Percentiles rank a stretch among this genome's conserved stretches.
Conservation (phyloP, 2,329 filamentous ascomycete species). For the Apiospora marii region DNA sequence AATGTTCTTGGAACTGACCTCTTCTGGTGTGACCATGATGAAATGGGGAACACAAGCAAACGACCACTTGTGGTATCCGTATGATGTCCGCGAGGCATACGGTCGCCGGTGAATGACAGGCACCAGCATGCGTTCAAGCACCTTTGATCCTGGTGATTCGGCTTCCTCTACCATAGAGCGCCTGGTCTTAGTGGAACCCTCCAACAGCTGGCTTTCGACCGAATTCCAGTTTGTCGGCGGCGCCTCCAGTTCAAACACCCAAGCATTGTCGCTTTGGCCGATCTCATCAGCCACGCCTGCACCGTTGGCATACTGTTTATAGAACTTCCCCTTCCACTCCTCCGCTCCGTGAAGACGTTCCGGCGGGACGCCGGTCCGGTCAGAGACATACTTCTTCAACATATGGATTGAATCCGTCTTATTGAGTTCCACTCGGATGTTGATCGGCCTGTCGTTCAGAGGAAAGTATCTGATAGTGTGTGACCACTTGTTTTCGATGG, state of each 20-base stretch:
- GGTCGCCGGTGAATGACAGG: conserved; percentile 71
- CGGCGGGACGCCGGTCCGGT: conserved; percentile 68
- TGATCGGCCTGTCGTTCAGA: conserved; percentile 72
- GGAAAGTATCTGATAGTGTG: conserved; percentile 81
- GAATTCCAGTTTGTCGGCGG: conserved; percentile 80
- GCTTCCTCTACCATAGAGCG: conserved; percentile 59
- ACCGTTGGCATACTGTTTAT: conserved; percentile 81
- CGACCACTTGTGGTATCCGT: conserved; percentile 46
- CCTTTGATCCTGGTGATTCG: conserved; percentile 56
- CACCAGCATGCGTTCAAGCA: conserved; percentile 73
- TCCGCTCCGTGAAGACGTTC: conserved; percentile 81
- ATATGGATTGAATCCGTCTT: conserved; percentile 74
- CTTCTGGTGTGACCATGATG: conserved; percentile 77
- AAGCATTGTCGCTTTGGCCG: conserved; percentile 67
- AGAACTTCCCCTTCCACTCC: conserved; percentile 84
- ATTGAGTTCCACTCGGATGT: conserved; percentile 80
- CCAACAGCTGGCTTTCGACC: conserved; percentile 55
- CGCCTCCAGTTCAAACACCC: conserved; percentile 79
- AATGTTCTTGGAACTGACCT: conserved; percentile 55
- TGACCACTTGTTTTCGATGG: conserved; percentile 83
- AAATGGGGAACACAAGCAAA: conserved; percentile 63
- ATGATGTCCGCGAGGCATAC: conserved; percentile 38
- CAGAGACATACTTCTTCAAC: conserved; percentile 76
- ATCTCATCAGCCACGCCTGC: conserved; percentile 77
- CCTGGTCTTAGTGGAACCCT: conserved; percentile 44